These are phyloP conservation scores for Phytophthora colocasiae DNA, from an alignment of 352 stramenopile genomes.

Conservation along the genomic window DNA sequence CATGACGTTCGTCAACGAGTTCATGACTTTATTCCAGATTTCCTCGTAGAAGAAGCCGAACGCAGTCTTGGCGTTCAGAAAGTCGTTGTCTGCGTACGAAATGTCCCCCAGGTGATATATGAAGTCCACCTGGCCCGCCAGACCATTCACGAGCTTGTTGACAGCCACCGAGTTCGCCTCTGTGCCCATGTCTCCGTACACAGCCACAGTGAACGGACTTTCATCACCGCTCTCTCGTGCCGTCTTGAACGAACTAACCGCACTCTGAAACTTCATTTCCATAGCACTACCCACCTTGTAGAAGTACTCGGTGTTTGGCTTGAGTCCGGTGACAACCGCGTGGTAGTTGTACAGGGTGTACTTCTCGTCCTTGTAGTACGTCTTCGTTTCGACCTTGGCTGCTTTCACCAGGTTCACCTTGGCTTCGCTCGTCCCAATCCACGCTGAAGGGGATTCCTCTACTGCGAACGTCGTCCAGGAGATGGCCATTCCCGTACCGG, in stretches of 20 bases:
- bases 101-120: constrained; percentile 40
- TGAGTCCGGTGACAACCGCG: constrained; percentile 21
- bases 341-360: constrained; percentile 52
- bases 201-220: constrained; percentile 23
- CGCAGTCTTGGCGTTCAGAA: constrained; percentile 20
- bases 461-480: constrained; percentile 51
- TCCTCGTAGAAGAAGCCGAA: constrained; percentile 45
- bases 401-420: constrained; percentile 18
- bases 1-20: constrained; percentile 23
- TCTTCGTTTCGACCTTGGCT: constrained; percentile 31
- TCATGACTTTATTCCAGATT: constrained; percentile 57
- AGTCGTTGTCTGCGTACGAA: constrained; percentile 39
- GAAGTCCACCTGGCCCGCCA: constrained; percentile 29
- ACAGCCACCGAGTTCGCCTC: constrained; percentile 29
- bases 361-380: constrained; percentile 51
- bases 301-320: constrained; percentile 37
- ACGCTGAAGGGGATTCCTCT: constrained; percentile 41
- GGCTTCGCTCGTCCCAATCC: constrained; percentile 33
- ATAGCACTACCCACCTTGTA: constrained; percentile 19
- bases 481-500: constrained; percentile 37
- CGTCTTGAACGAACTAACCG: constrained; percentile 39
- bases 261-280: constrained; percentile 30
- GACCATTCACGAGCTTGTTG: constrained; percentile 39
- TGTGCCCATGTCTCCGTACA: constrained; percentile 33
- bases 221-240: constrained; percentile 21